Percentiles rank a stretch among this genome's conserved stretches.
Evolutionary conservation across 306 rosid species (phyloP).

Genomic region (Abrus precatorius): DNA sequence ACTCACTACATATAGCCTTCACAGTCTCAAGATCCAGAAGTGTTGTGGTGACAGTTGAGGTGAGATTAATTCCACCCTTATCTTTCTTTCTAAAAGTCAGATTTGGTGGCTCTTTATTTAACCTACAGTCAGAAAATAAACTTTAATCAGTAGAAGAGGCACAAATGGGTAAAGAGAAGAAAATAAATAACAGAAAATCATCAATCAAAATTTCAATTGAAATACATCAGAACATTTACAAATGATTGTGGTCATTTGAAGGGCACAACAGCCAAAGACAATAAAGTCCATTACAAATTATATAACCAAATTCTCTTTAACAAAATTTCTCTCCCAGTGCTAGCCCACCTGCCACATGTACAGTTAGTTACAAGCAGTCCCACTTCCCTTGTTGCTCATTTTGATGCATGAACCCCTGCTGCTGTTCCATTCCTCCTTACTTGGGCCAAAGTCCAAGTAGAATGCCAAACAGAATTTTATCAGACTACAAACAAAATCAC

Average conservation of each 20-base stretch:
- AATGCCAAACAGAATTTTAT: conserved; percentile 6
- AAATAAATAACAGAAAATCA: conserved; percentile 35
- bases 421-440: conserved; percentile 6
- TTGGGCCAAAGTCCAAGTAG: background rate
- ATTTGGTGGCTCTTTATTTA: conserved; percentile 97
- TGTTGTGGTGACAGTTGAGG: conserved; percentile 90
- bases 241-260: conserved; percentile 18
- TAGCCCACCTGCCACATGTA: conserved; percentile 5
- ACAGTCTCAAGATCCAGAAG: conserved; percentile 93
- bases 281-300: conserved; percentile 9
- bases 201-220: conserved; percentile 6
- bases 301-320: conserved; percentile 2
- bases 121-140: conserved; percentile 61
- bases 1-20: conserved; percentile 95
- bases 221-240: conserved; percentile 3
- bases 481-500: conserved; percentile 23
- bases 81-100: conserved; percentile 94
- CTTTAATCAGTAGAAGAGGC: conserved; percentile 4
- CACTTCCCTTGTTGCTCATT: conserved; percentile 24
- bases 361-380: conserved; percentile 28
- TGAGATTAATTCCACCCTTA: conserved; percentile 94
- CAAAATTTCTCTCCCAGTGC: conserved; percentile 1
- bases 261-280: conserved; percentile 11
- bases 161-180: conserved; percentile 32
- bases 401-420: conserved; percentile 4